Base-by-base conservation (phyloP, 164 flowering plant species). In the Aristolochia californica region DNA sequence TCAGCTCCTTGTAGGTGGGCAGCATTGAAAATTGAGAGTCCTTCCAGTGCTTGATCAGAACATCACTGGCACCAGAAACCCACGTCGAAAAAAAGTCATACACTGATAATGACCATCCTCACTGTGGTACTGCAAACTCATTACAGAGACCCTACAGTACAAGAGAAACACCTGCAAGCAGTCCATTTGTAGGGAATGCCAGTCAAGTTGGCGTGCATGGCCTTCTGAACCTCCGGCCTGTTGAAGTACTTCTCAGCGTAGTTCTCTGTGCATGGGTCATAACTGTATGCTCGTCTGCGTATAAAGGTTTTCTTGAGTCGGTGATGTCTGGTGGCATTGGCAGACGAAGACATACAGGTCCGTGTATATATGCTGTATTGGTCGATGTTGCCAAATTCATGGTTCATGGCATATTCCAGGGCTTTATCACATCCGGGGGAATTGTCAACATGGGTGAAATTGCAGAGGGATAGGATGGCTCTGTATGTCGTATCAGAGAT, bases 361-460 rank as follows among this genome's bases (percentile, higher is more conserved):
- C 88, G 83, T 1, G 97, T 77, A 44, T 88, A 93, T 21, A 93
- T 85, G 67, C 79, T 87, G 78, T 93, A 93, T 55, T 74, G 95
- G 68, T 93, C 95, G 14, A 93, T 87, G 47, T 75, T 64, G 1
- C 98, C 98, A 20, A 91, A 80, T 56, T 91, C 97, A 17, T 77
- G 72, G 66, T 78, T 72, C 63, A 72, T 62, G 0, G 90, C 88
- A 60, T 86, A 80, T 38, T n/a, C 59, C 0, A 81, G 56, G 0
- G 71, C 64, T 2, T 68, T 59, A 8, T 83, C 80, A 28, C 93
- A 85, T 4, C 62, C 8, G 9, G 67, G 10, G 0, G 90, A 68
- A 28, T 53, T 44, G 5, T 59, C 66, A 0, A 63, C 57, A 0
- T 68, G 47, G 8, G 62, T 55, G 78, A 82, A 82, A 56, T 83